Conservation (phyloP, 805 yeast genomes). For the Jamesozyma spencerorum region DNA sequence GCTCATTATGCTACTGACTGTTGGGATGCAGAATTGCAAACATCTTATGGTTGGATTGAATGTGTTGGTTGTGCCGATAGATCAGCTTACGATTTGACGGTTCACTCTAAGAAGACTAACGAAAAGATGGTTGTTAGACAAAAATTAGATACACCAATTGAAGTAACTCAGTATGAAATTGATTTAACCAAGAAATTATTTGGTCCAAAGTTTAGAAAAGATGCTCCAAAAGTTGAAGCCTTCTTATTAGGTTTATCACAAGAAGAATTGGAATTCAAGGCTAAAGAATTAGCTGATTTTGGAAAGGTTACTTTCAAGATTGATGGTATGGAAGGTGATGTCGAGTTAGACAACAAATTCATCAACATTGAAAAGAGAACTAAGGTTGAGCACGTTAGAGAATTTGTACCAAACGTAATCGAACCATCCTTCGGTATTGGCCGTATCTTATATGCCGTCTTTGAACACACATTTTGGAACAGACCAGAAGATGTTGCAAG, state of each 20-base stretch:
- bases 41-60: conserved; percentile 98
- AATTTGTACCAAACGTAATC: conserved; percentile 91
- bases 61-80: conserved; percentile 99
- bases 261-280: conserved; percentile 71
- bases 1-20: conserved; percentile 99
- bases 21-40: conserved; percentile 97
- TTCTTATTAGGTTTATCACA: conserved; percentile 71
- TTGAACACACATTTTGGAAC: conserved; percentile 92
- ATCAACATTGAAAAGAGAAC: conserved; percentile 69
- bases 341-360: conserved; percentile 66
- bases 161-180: conserved; percentile 75
- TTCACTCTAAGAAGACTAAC: conserved; percentile 89
- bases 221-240: conserved; percentile 84
- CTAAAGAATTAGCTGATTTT: conserved; percentile 51
- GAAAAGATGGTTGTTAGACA: conserved; percentile 93
- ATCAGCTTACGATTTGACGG: conserved; percentile 93
- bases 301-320: conserved; percentile 60
- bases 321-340: conserved; percentile 52
- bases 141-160: conserved; percentile 72
- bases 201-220: conserved; percentile 96
- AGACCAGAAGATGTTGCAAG: conserved; percentile 86
- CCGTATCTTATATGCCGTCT: conserved; percentile 84
- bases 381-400: conserved; percentile 84
- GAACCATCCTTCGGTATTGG: conserved; percentile 99
- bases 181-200: conserved; percentile 89